Evolutionary conservation across 495 filamentous ascomycete genomes (phyloP), one percentile per base, ranked within the genome.

Genomic region (Trichoderma erinaceum): DNA sequence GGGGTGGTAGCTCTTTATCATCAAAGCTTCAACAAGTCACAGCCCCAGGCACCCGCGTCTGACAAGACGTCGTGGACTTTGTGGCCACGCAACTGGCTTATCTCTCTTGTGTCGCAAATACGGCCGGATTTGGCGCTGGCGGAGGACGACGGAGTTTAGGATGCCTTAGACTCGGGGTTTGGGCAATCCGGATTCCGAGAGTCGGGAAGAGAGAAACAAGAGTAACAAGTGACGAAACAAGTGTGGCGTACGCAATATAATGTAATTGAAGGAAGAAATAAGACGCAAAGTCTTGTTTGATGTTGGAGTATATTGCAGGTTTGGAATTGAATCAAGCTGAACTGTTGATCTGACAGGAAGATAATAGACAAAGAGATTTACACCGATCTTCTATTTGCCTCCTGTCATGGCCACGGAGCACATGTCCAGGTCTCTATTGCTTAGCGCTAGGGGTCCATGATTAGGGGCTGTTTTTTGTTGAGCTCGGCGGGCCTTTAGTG

Each of bases 81-180:
- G 23, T 4, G 56, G 56, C 56, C 56, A 61, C 56, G 56, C 56
- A 61, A 32, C 25, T 48, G 15, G n/a, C 13, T 48, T 48, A 15
- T 48, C 44, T 61, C 56, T 18, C 15, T 61, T 13, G 23, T 32
- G 56, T 56, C 50, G 50, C 50, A 56, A 56, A 32, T 13, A 13
- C 56, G 25, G 56, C 56, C 56, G 56, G 56, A 32, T 61, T 61
- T 61, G 56, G 56, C 35, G 56, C 56, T 56, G 56, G 56, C 56
- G 56, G 56, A 61, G 56, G 56, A 12, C 11, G 56, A 61, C 56
- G 56, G 56, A 61, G 25, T 61, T 61, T 61, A 61, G 56, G 15
- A 12, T 7, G 48, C 18, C 18, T 15, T 5, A 21, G 56, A 13
- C 27, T 61, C 56, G 56, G 56, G 56, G 56, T 61, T 61, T 61